Percentiles rank a stretch among this genome's conserved stretches.
Conservation (phyloP, 1,284 basidiomycete species). For the Rugosomyces carneus region DNA sequence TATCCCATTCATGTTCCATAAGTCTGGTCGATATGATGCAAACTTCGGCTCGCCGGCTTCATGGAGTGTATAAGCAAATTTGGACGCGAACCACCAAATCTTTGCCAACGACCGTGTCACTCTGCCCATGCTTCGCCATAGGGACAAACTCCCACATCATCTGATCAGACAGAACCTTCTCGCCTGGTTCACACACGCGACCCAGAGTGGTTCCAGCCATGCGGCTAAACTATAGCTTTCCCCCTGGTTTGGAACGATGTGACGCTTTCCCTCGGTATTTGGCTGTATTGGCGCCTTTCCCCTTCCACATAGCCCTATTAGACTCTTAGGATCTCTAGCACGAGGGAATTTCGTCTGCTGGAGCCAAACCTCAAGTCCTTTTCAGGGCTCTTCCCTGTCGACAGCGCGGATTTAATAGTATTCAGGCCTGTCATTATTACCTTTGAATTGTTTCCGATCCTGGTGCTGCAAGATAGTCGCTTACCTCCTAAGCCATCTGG, state of each 20-base stretch:
- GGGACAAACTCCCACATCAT: slow-evolving; percentile 13
- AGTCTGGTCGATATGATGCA: slow-evolving; percentile 7
- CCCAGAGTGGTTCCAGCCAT: slow-evolving; percentile 10
- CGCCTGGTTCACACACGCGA: slow-evolving; percentile 10
- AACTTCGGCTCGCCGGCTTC: slow-evolving; percentile 4
- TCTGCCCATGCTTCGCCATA: slow-evolving; percentile 3
- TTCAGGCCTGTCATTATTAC: neutral
- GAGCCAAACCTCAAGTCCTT: neutral
- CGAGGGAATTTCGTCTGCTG: neutral
- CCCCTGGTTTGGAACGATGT: slow-evolving; percentile 1
- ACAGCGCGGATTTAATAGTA: neutral
- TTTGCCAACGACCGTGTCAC: slow-evolving; percentile 11
- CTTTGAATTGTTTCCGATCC: neutral
- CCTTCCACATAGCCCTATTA: slow-evolving; percentile 6
- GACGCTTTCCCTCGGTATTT: slow-evolving; percentile 15
- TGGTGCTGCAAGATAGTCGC: slow-evolving; percentile 6
- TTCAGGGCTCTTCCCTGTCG: slow-evolving; percentile 4
- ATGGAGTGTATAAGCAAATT: slow-evolving; percentile 1
- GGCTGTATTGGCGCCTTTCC: slow-evolving; percentile 4
- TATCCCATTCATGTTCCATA: slow-evolving; percentile 1
- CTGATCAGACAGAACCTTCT: slow-evolving; percentile 15
- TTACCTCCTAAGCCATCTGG: slow-evolving; percentile 8
- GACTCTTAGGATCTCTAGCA: slow-evolving; percentile 2
- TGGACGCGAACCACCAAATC: neutral
- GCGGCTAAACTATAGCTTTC: slow-evolving; percentile 7